A percentile compares a stretch with the other conserved stretches of the same genome.
phyloP scores from a whole-genome alignment of 257 asterid genomes.

The Mentha longifolia region DNA sequence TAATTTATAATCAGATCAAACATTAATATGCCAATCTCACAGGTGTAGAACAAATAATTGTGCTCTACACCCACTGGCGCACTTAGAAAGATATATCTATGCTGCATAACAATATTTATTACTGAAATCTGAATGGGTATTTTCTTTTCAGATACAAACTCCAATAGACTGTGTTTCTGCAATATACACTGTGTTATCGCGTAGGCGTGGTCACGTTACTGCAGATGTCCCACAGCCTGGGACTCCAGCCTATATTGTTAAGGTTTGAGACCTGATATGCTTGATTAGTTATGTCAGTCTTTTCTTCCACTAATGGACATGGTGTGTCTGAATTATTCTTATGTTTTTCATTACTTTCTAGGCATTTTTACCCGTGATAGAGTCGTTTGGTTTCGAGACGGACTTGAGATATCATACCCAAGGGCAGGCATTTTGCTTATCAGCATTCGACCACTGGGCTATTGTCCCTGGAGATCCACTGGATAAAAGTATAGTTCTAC shows the following conservation, averaged over 20 bases:
- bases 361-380: conserved; percentile 97
- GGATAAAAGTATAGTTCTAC: conserved; percentile 86
- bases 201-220: conserved; percentile 97
- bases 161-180: conserved; percentile 71
- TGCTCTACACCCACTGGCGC: not conserved
- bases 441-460: conserved; percentile 96
- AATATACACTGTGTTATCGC: conserved; percentile 84
- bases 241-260: not conserved
- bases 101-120: not conserved
- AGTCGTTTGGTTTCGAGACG: conserved; percentile 96
- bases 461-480: conserved; percentile 62
- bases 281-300: not conserved
- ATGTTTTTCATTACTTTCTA: conserved; percentile 31
- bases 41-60: not conserved
- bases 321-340: not conserved
- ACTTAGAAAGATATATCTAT: not conserved
- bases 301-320: not conserved
- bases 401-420: conserved; percentile 98
- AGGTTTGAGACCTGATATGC: not conserved
- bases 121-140: conserved; percentile 29
- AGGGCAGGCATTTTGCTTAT: conserved; percentile 90
- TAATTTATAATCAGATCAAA: not conserved
- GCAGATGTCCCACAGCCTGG: conserved; percentile 82
- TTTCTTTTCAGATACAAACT: conserved; percentile 82
- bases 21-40: not conserved